Base-by-base conservation (phyloP, 2,329 filamentous ascomycete genomes). In the Chrysosphaeria jannelii region DNA sequence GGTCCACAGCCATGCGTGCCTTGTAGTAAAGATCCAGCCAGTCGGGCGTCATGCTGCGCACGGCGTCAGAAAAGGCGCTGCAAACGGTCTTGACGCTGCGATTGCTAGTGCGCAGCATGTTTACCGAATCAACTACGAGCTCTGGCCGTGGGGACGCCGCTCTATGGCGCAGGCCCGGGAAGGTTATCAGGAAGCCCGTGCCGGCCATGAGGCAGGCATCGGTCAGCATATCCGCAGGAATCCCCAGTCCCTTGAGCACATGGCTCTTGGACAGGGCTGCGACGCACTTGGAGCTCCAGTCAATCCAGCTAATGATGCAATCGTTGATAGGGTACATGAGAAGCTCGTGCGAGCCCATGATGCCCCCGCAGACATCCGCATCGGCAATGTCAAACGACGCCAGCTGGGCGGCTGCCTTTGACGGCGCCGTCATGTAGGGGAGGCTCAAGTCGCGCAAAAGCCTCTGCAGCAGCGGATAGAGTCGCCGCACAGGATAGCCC, bases 1-100 rank as follows among this genome's bases (percentile, higher is more conserved):
- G 81, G 36, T 78, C 70, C 23, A 91, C 61, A 2, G 67, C 68
- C 56, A 88, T 67, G 30, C 68, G 66, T 12, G 76, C 76, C 41
- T 74, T 79, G 38, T 69, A 71, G 40, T 78, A 97, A 36, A 71
- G 74, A 39, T 81, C 71, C 15, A 75, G 51, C 53, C 89, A 97
- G 24, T 69, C 57, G 10, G 67, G 50, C 20, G 74, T 63, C 34
- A 65, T 58, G 23, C 60, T 51, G 33, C 69, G 58, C 8, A 78
- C 51, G 23, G 88, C 66, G 27, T 91, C 78, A 36, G 70, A 67
- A 38, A 75, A 79, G 23, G 67, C 66, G 25, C 64, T 55, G 38
- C 76, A 88, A 4, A 78, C 60, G 8, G 56, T 57, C 9, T 68
- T 58, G 8, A 88, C 71, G 20, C 61, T 53, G 36, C 65, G 65